Conservation (phyloP, 371 early-diverging fungal genomes). For the Mucor velutinosus region DNA sequence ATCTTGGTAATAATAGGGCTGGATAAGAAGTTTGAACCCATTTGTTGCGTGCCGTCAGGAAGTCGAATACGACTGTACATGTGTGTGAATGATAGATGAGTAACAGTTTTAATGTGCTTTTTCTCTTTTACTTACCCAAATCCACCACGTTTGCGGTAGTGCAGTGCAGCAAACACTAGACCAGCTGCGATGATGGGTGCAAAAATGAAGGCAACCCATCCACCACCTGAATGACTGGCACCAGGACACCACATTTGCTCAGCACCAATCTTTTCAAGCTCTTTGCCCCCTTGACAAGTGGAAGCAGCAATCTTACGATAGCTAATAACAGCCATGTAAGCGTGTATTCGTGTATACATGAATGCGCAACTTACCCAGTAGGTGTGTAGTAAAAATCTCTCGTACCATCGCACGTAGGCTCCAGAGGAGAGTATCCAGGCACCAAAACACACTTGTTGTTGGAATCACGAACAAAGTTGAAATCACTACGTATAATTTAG, state of each 20-base stretch:
- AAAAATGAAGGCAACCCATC: conserved; percentile 41
- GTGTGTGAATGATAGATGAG: background rate
- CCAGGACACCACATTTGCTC: conserved; percentile 72
- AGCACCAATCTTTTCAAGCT: conserved; percentile 43
- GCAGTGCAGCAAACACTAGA: conserved; percentile 36
- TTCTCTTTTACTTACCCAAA: conserved; percentile 29
- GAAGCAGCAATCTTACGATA: conserved; percentile 82
- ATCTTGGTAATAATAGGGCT: conserved; percentile 41
- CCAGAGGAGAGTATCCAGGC: conserved; percentile 58
- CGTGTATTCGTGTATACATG: background rate
- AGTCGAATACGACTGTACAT: conserved; percentile 42
- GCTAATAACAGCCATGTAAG: conserved; percentile 27
- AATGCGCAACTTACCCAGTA: conserved; percentile 39
- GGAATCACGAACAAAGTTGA: conserved; percentile 70
- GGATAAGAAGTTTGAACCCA: conserved; percentile 26
- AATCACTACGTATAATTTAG: conserved; percentile 58
- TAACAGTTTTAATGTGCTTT: no score
- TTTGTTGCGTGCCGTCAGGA: conserved; percentile 30
- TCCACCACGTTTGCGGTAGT: conserved; percentile 38
- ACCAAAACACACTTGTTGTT: conserved; percentile 67
- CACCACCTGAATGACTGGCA: conserved; percentile 34
- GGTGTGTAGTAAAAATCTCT: conserved; percentile 63
- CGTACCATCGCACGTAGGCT: conserved; percentile 58
- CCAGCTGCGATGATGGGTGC: conserved; percentile 45
- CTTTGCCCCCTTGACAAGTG: conserved; percentile 63